Conservation (phyloP, 148 eudicot species). For the Chenopodium formosanum region DNA sequence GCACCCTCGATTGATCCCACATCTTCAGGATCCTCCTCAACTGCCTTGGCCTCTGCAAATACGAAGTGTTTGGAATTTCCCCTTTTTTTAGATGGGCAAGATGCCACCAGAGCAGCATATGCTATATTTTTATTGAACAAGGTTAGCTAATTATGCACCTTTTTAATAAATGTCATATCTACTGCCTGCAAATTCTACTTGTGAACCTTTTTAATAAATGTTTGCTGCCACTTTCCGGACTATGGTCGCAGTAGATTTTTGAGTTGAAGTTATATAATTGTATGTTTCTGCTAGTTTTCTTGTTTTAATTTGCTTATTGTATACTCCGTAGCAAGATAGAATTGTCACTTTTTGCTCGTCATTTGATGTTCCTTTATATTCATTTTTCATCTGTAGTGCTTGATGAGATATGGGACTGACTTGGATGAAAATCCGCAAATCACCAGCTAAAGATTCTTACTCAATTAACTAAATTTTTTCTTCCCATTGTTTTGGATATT, state of each 20-base stretch:
- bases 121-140: conserved; percentile 94
- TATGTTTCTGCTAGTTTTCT: not conserved
- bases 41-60: conserved; percentile 39
- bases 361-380: not conserved
- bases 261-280: not conserved
- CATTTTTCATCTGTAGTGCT: not conserved
- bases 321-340: not conserved
- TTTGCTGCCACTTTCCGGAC: not conserved
- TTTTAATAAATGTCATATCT: not conserved
- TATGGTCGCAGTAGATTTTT: not conserved
- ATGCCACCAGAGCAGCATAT: conserved; percentile 90
- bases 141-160: conserved; percentile 37
- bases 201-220: not conserved
- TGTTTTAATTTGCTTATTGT: not conserved
- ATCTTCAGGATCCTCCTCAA: conserved; percentile 42
- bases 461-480: not conserved
- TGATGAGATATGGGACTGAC: not conserved
- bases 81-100: conserved; percentile 90
- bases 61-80: conserved; percentile 78
- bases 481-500: conserved; percentile 19
- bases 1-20: conserved; percentile 63
- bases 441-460: not conserved
- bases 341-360: not conserved
- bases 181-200: not conserved
- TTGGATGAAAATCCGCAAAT: not conserved